Conservation (phyloP, 371 early-diverging fungal species). For the Rhizopus microsporus region DNA sequence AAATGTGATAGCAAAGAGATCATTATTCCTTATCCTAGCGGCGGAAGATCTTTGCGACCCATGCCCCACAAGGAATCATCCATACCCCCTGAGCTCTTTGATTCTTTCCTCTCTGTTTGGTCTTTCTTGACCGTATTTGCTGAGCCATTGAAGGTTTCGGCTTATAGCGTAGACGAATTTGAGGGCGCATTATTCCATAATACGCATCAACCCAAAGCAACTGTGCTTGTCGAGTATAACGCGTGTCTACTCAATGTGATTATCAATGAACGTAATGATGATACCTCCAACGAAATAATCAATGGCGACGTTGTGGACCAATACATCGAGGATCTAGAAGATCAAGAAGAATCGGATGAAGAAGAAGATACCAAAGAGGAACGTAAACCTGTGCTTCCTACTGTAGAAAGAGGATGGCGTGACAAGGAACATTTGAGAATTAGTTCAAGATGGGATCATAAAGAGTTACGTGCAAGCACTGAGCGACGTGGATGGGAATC, state of each 20-base stretch:
- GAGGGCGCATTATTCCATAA: slow-evolving; percentile 35
- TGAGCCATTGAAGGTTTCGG: slow-evolving; percentile 36
- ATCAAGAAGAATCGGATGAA: slow-evolving; percentile 9
- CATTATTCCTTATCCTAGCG: slow-evolving; percentile 45
- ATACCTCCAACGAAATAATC: slow-evolving; percentile 33
- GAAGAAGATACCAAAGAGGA: slow-evolving; percentile 15
- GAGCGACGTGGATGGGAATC: slow-evolving; percentile 52
- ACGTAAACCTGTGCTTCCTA: slow-evolving; percentile 13
- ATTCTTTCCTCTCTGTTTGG: slow-evolving; percentile 38
- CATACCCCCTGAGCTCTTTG: slow-evolving; percentile 34
- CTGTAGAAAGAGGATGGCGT: slow-evolving; percentile 41
- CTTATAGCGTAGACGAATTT: slow-evolving; percentile 49
- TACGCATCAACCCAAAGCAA: slow-evolving; percentile 30
- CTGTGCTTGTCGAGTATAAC: slow-evolving; percentile 36
- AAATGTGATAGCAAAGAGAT: slow-evolving; percentile 14
- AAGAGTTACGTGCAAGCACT: slow-evolving; percentile 31
- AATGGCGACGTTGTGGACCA: slow-evolving; percentile 37
- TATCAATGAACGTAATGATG: slow-evolving; percentile 47
- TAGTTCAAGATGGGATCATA: slow-evolving; percentile 42
- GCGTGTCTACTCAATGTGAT: slow-evolving; percentile 44
- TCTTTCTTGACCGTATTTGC: slow-evolving; percentile 46
- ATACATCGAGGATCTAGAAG: slow-evolving; percentile 30
- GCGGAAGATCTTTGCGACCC: slow-evolving; percentile 42
- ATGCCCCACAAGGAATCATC: slow-evolving; percentile 26
- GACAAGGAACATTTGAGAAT: slow-evolving; percentile 37